phyloP scores from a whole-genome alignment of 2,329 filamentous ascomycete species.

The Talaromyces sp. region DNA sequence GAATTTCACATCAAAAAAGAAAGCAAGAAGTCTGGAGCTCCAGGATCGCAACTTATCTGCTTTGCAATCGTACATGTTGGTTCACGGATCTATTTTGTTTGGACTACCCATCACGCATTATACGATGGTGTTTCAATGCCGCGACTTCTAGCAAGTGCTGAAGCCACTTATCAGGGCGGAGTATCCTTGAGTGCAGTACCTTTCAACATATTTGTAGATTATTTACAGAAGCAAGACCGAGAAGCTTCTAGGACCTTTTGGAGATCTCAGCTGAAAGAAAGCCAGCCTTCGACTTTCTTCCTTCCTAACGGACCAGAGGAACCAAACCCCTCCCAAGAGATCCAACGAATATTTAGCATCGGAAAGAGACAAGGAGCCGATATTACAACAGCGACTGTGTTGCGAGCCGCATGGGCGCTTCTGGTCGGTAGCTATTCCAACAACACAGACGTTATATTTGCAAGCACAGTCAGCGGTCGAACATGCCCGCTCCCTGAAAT shows the following conservation, averaged over 20 bases:
- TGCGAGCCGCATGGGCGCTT: slow-evolving; percentile 22
- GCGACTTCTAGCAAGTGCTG: slow-evolving; percentile 8
- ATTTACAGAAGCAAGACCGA: too few relatives aligned
- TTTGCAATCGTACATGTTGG: slow-evolving; percentile 32
- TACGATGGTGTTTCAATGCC: slow-evolving; percentile 3
- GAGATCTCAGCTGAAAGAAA: too few relatives aligned
- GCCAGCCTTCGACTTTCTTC: too few relatives aligned
- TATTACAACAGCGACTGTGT: not conserved
- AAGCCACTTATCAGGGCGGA: not conserved
- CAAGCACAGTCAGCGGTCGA: slow-evolving; percentile 25
- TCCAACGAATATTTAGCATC: too few relatives aligned
- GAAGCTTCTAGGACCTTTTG: too few relatives aligned
- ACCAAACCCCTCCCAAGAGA: not conserved
- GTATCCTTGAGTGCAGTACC: too few relatives aligned
- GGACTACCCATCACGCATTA: slow-evolving; percentile 20
- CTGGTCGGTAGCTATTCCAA: slow-evolving; percentile 15
- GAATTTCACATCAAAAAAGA: slow-evolving; percentile 14
- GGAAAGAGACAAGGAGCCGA: not conserved
- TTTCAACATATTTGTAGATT: too few relatives aligned
- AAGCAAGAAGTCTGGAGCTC: slow-evolving; percentile 31
- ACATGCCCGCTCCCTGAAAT: slow-evolving; percentile 37
- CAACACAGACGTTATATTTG: slow-evolving; percentile 27
- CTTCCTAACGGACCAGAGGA: too few relatives aligned
- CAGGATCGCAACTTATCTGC: slow-evolving; percentile 31
- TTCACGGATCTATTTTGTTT: slow-evolving; percentile 20